Evolutionary conservation across 345 rosid species (phyloP).

Genomic region (Sonneratia alba): DNA sequence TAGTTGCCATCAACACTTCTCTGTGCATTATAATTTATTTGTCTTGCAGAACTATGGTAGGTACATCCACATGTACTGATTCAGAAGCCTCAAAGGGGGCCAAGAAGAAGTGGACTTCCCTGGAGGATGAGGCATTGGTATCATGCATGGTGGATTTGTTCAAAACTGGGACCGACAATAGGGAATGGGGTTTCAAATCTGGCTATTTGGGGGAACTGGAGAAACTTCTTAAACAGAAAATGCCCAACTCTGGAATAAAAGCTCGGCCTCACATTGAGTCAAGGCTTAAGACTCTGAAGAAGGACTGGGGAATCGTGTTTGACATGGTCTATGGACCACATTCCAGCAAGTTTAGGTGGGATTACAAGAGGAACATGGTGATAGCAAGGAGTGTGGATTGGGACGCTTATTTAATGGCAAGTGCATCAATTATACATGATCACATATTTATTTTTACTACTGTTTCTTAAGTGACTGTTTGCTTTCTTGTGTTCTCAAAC

Average conservation of each 20-base stretch:
- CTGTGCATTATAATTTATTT: too few species aligned
- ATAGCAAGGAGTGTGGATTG: slow-evolving; percentile 1
- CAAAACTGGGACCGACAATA: background rate
- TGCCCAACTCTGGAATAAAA: background rate
- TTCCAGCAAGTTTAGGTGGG: background rate
- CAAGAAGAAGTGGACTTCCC: slow-evolving; percentile 4
- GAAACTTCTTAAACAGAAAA: background rate
- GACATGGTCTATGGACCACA: background rate
- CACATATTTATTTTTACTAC: background rate
- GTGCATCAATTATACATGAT: background rate
- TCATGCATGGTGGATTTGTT: slow-evolving; percentile 3
- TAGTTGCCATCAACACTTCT: background rate
- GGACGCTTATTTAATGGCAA: background rate
- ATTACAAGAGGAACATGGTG: slow-evolving; percentile 4
- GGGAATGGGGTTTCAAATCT: slow-evolving; percentile 1
- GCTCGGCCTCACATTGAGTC: slow-evolving; percentile 5
- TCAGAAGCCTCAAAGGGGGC: background rate
- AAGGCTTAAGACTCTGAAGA: slow-evolving; percentile 5
- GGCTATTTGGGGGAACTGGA: background rate
- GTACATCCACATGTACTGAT: background rate
- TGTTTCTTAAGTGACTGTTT: background rate
- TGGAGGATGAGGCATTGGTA: slow-evolving; percentile 1
- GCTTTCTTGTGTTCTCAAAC: background rate
- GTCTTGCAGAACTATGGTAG: background rate
- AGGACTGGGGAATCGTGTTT: slow-evolving; percentile 1